Base-by-base conservation (phyloP, 768 basidiomycete species). In the Mycena capillaripes region DNA sequence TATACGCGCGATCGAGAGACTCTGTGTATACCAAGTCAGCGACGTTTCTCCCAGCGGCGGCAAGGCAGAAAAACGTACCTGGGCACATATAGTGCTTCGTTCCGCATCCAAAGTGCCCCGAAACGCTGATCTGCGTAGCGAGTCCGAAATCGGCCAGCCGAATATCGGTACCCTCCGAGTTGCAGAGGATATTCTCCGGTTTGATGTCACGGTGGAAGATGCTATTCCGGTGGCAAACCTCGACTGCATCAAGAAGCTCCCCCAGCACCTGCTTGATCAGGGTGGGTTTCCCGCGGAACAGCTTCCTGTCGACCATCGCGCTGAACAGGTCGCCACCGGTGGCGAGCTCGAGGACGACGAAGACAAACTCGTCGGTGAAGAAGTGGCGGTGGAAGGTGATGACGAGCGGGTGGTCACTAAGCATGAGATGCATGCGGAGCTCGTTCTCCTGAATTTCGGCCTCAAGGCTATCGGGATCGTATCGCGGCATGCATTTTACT, bases 181-280 rank as follows among this genome's bases (percentile, higher is more conserved):
- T 90, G 69, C 95, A 82, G 23, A 95, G 84, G n/a, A 90, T 78
- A 75, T 86, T 90, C 75, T 90, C 91, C 0, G 90, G 91, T 79
- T 91, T 91, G 63, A 92, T 83, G 71, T 92, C 90, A 23, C 72
- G 66, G 76, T 91, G 91, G 75, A 84, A 89, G 71, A 91, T 85
- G 17, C 88, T 88, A 64, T 82, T 82, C 40, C 77, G 64, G 73
- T 92, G 90, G 72, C 87, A 88, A 77, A 87, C 85, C 55, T 87
- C 84, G 59, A 91, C 85, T 4, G 90, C 87, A 63, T 90, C 88
- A 58, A 91, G 75, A 57, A 92, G 83, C 75, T 91, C 86, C 9
- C 87, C 66, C 76, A 90, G 90, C 30, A 87, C 86, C 44, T 79
- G 70, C 67, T 82, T 85, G 78, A 91, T 88, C 69, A 89, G 82